phyloP scores from a whole-genome alignment of 352 stramenopile genomes.

The Phytopythium helicoides region DNA sequence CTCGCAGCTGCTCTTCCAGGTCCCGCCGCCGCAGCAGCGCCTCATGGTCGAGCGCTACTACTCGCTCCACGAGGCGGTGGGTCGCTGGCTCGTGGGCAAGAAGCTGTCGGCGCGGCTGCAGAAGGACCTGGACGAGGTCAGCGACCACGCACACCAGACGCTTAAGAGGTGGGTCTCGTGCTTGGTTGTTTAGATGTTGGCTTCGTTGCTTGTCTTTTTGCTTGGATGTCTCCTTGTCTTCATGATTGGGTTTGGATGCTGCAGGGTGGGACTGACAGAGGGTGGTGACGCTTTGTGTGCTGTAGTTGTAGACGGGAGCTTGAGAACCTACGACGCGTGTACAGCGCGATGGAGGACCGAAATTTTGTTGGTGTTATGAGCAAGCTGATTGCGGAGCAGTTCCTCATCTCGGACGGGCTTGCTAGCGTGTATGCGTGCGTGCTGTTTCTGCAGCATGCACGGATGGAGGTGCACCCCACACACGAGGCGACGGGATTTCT shows the following conservation, averaged over 20 bases:
- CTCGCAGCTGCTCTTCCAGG: constrained; percentile 81
- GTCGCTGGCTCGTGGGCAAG: constrained; percentile 73
- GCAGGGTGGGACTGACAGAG: too few species aligned
- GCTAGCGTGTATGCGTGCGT: constrained; percentile 78
- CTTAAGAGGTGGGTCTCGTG: constrained; percentile 33
- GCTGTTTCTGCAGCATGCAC: constrained; percentile 74
- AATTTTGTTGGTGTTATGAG: constrained; percentile 70
- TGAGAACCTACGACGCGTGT: constrained; percentile 78
- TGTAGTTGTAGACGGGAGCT: constrained; percentile 76
- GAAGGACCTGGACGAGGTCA: constrained; percentile 87
- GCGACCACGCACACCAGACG: constrained; percentile 56
- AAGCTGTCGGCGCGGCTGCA: constrained; percentile 81
- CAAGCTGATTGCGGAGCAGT: constrained; percentile 48
- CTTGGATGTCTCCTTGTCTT: too few species aligned
- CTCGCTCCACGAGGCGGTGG: constrained; percentile 61
- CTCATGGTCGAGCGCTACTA: constrained; percentile 86
- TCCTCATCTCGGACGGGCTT: constrained; percentile 69
- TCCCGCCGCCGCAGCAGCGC: constrained; percentile 69
- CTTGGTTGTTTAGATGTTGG: constrained; percentile 1
- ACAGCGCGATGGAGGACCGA: constrained; percentile 67
- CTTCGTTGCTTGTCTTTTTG: too few species aligned
- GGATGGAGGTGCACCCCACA: constrained; percentile 71
- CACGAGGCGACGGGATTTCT: constrained; percentile 55
- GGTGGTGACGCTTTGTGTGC: neutral
- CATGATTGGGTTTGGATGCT: too few species aligned